phyloP scores from a whole-genome alignment of 331 rosid species.

The Acacia pycnantha region DNA sequence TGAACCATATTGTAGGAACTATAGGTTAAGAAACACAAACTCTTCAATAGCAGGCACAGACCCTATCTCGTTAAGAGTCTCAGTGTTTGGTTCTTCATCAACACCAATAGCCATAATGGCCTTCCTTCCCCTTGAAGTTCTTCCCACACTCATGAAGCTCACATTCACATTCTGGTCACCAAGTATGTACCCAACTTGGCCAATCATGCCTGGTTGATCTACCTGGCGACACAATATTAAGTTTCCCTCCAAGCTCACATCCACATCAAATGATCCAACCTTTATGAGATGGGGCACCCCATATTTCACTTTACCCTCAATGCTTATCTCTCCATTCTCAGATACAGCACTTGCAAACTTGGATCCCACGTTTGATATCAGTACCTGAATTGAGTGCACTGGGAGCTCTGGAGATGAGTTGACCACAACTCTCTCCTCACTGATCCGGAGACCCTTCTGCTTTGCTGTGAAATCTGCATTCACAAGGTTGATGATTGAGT shows the following conservation, averaged over 20 bases:
- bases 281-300: constrained; percentile 56
- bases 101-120: constrained; percentile 90
- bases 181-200: constrained; percentile 59
- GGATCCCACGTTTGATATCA: neutral
- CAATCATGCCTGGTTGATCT: constrained; percentile 83
- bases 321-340: constrained; percentile 47
- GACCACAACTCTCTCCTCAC: constrained; percentile 50
- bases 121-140: constrained; percentile 50
- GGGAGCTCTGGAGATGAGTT: constrained; percentile 46
- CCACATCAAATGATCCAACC: constrained; percentile 62
- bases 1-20: neutral
- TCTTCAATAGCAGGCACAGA: constrained; percentile 61
- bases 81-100: constrained; percentile 63
- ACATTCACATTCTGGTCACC: constrained; percentile 68
- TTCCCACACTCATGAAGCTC: constrained; percentile 79
- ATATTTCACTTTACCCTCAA: constrained; percentile 65
- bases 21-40: constrained; percentile 66
- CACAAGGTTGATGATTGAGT: constrained; percentile 56
- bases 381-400: neutral
- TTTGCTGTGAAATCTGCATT: constrained; percentile 74
- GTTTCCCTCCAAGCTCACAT: constrained; percentile 76
- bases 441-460: constrained; percentile 62
- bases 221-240: constrained; percentile 64
- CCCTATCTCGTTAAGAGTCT: constrained; percentile 51
- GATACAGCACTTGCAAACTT: constrained; percentile 43